Evolutionary conservation across 768 basidiomycete genomes (phyloP), one percentile per base, ranked within the genome.

Genomic region (Kondoa subrosea): DNA sequence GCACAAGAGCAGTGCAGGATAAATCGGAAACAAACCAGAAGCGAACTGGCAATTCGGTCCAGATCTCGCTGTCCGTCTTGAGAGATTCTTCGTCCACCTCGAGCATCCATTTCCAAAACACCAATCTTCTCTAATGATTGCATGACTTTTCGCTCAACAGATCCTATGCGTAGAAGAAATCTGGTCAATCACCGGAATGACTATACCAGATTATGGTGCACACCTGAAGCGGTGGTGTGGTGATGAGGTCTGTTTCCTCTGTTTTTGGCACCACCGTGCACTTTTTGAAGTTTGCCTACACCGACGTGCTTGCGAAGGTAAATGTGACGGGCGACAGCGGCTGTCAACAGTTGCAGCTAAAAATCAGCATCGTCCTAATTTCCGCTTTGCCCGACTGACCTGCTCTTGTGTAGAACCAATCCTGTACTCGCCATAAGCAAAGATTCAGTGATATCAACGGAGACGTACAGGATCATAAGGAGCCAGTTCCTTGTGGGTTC

Each of bases 331-430:
- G 93, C 93, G 75, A 97, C 81, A 72, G 92, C 89, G 77, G 92
- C 92, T 95, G 75, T 57, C 66, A 32, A 2, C 3, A 57, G n/a
- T 26, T 27, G 27, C 12, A 66, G 56, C 4, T 56, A 21, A 56
- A 40, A 34, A 31, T 25, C 26, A 72, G 68, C n/a, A 68, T 58
- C 2, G 68, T 72, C 26, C 31, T 31, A 1, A 56, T 21, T 34
- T 68, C 40, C 33, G 50, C 0, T 25, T 17, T 32, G 40, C 56
- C 12, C 3, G 25, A 83, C 85, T 77, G 76, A 95, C 92, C 92
- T 80, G 93, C 89, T 76, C 95, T 90, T 78, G 93, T 83, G 81
- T 97, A 99, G 84, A 85, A 99, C 95, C 95, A 99, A 80, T 99
- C 95, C 61, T 63, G 30, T 31, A 32, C 33, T 3, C 8, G 14